These are phyloP conservation scores for Candida takata DNA, from an alignment of 805 yeast species.

Conservation along the genomic window DNA sequence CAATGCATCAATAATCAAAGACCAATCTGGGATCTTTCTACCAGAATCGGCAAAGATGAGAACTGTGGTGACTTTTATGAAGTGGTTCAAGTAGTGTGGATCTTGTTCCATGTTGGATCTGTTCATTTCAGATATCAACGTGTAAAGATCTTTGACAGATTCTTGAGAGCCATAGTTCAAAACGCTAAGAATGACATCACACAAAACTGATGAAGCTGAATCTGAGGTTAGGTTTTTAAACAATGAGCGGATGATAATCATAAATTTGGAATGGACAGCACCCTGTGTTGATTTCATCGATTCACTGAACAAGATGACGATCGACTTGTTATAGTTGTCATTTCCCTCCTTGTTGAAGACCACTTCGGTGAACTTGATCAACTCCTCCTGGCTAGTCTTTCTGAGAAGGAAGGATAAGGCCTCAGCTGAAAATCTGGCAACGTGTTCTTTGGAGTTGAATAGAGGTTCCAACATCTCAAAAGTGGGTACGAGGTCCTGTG, in stretches of 20 bases:
- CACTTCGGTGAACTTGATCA: conserved; percentile 39
- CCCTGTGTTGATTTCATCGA: conserved; percentile 66
- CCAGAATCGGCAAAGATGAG: conserved; percentile 68
- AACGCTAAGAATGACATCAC: conserved; percentile 51
- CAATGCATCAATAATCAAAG: conserved; percentile 19
- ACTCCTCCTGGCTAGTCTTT: conserved; percentile 46
- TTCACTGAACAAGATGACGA: conserved; percentile 60
- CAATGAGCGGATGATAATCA: conserved; percentile 39
- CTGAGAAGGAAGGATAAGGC: conserved; percentile 79
- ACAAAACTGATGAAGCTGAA: conserved; percentile 36
- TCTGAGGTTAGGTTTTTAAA: conserved; percentile 25
- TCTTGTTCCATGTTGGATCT: conserved; percentile 11
- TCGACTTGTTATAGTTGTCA: conserved; percentile 46
- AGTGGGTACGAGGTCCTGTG: conserved; percentile 61
- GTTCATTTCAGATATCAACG: conserved; percentile 23
- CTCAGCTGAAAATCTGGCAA: conserved; percentile 82
- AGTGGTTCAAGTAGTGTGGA: conserved; percentile 10
- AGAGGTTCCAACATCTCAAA: conserved; percentile 59
- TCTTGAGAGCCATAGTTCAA: conserved; percentile 47
- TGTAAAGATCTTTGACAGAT: conserved; percentile 39
- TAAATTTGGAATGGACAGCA: conserved; percentile 68
- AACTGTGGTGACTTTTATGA: conserved; percentile 34
- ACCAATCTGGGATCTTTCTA: conserved; percentile 52
- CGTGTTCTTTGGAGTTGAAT: conserved; percentile 54
- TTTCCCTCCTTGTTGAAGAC: conserved; percentile 34